Evolutionary conservation across 2,329 filamentous ascomycete genomes (phyloP).

Genomic region (Ophiocordyceps sinensis): DNA sequence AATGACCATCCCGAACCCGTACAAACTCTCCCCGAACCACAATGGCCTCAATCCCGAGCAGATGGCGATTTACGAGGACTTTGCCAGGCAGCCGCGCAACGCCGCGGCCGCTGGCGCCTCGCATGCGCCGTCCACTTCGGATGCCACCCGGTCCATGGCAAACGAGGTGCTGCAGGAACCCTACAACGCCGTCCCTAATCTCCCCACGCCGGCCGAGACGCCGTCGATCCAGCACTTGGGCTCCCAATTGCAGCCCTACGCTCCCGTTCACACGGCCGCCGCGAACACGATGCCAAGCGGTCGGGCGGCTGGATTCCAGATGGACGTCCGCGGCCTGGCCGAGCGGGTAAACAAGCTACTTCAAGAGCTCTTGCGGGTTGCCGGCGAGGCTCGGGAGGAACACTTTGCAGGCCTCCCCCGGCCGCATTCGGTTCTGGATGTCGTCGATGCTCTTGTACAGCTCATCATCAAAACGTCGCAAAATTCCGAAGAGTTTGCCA

Average conservation of each 20-base stretch:
- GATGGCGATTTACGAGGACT: constrained; percentile 92
- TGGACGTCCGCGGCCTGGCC: constrained; percentile 37
- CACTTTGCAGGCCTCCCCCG: constrained; percentile 46
- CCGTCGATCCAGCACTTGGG: constrained; percentile 38
- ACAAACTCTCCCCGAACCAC: constrained; percentile 59
- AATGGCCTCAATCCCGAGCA: constrained; percentile 77
- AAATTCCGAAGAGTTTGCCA: constrained; percentile 43
- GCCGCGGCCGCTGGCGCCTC: constrained; percentile 36
- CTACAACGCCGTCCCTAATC: constrained; percentile 38
- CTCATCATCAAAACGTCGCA: constrained; percentile 49
- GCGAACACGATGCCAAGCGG: constrained; percentile 29
- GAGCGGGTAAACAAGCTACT: constrained; percentile 45
- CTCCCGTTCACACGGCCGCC: constrained; percentile 31
- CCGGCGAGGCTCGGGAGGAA: constrained; percentile 38
- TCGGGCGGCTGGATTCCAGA: constrained; percentile 29
- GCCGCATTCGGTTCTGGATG: constrained; percentile 44
- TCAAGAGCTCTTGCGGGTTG: constrained; percentile 39
- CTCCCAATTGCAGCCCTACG: constrained; percentile 40
- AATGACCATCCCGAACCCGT: constrained; percentile 85
- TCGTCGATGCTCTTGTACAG: constrained; percentile 46
- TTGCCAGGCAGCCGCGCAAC: constrained; percentile 69
- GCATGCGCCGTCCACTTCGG: constrained; percentile 43
- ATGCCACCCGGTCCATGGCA: constrained; percentile 45
- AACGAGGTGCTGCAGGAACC: constrained; percentile 52
- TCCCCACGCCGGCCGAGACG: constrained; percentile 46